These are phyloP conservation scores for Pyrenochaeta sp. DNA, from an alignment of 2,329 filamentous ascomycete species.

Conservation along the genomic window DNA sequence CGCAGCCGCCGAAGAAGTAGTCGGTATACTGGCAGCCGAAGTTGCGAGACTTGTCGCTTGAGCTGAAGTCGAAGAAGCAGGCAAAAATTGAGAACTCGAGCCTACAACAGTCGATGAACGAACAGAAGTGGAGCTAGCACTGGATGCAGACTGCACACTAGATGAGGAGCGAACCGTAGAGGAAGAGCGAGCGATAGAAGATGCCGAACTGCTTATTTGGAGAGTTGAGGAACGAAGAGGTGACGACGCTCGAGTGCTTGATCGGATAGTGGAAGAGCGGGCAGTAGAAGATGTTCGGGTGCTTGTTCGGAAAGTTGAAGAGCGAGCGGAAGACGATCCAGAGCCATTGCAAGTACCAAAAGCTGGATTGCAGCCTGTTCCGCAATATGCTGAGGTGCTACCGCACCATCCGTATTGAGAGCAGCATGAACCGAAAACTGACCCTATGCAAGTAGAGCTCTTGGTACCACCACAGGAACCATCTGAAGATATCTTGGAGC, in stretches of 20 bases:
- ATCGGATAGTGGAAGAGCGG: conserved; percentile 1
- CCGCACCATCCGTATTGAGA: conserved; percentile 50
- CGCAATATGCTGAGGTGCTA: conserved; percentile 6
- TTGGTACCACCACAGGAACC: too few species aligned
- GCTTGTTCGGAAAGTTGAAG: background rate
- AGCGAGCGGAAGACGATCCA: background rate
- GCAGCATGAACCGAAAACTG: conserved; percentile 52
- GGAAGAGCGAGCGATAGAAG: conserved; percentile 1
- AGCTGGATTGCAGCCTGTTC: conserved; percentile 14
- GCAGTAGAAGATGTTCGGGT: background rate
- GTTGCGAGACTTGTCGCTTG: background rate
- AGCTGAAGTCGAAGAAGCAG: too few species aligned
- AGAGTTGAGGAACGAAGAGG: conserved; percentile 12
- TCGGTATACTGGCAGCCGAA: background rate
- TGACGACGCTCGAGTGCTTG: too few species aligned
- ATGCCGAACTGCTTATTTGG: too few species aligned
- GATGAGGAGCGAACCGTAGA: conserved; percentile 10
- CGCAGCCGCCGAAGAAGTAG: background rate
- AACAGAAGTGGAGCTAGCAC: background rate
- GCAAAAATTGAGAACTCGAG: too few species aligned
- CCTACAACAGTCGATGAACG: background rate
- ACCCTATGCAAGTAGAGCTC: conserved; percentile 23
- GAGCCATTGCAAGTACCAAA: conserved; percentile 27
- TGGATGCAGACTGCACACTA: background rate
- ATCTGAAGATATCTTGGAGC: too few species aligned